Conservation (phyloP, 352 stramenopile genomes). For the Phytophthora rubi region DNA sequence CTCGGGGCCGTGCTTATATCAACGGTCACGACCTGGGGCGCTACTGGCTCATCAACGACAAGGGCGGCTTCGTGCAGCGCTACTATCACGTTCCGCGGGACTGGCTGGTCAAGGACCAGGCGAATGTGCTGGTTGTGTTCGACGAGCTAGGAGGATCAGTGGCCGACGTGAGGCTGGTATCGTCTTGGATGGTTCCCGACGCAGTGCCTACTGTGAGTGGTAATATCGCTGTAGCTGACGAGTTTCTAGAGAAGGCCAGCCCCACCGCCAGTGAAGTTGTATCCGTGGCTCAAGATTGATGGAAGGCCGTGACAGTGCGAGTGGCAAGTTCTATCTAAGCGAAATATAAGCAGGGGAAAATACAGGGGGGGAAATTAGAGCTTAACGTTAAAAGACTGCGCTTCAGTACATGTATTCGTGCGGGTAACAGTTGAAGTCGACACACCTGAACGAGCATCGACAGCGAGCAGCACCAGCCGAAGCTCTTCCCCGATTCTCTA, state of each 20-base stretch:
- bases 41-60: conserved; percentile 67
- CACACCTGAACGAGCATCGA: not conserved
- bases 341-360: conserved; percentile 20
- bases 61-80: conserved; percentile 63
- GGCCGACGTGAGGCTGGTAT: conserved; percentile 50
- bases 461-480: too few relatives aligned
- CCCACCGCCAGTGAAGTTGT: conserved; percentile 3
- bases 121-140: conserved; percentile 68
- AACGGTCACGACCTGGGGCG: conserved; percentile 75
- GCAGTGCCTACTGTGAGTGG: conserved; percentile 8
- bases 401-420: too few relatives aligned
- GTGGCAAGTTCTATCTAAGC: conserved; percentile 6
- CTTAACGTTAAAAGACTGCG: not conserved
- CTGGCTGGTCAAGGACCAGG: conserved; percentile 49
- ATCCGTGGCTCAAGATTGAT: conserved; percentile 21
- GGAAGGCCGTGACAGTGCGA: not conserved
- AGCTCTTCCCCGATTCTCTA: too few relatives aligned
- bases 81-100: conserved; percentile 72
- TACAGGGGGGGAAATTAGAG: not conserved
- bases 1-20: conserved; percentile 62
- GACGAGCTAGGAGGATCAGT: conserved; percentile 66
- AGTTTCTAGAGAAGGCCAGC: not conserved
- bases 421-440: too few relatives aligned
- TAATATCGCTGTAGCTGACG: not conserved
- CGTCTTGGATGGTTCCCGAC: conserved; percentile 56